Conservation (phyloP, 139 green algal species). For the Chlorella sorokiniana region DNA sequence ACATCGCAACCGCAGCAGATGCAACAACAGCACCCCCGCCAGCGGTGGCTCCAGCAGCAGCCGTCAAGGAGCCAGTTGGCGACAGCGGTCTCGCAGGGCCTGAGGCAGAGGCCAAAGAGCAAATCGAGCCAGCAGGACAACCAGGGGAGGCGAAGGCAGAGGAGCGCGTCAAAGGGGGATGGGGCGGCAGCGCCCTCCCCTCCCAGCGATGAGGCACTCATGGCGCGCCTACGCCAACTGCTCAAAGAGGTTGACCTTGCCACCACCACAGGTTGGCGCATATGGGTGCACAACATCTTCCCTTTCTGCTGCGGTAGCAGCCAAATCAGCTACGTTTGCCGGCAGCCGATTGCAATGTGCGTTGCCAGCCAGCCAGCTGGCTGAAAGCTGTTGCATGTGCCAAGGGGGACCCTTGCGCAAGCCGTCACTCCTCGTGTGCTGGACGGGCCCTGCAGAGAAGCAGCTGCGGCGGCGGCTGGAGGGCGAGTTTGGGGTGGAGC, state of each 20-base stretch:
- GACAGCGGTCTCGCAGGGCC: too few relatives aligned
- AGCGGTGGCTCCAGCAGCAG: background rate
- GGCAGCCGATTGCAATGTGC: too few relatives aligned
- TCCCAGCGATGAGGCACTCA: slow-evolving; percentile 45
- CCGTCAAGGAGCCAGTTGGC: background rate
- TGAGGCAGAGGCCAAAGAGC: too few relatives aligned
- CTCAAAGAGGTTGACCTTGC: slow-evolving; percentile 55
- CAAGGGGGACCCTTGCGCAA: too few relatives aligned
- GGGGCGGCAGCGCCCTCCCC: background rate
- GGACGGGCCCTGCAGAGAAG: slow-evolving; percentile 23
- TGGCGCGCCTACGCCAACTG: slow-evolving; percentile 42
- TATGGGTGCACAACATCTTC: too few relatives aligned
- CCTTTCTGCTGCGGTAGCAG: too few relatives aligned
- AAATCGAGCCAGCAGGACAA: too few relatives aligned
- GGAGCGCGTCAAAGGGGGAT: background rate
- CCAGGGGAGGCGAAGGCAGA: background rate
- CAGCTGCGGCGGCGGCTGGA: slow-evolving; percentile 69
- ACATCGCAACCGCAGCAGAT: background rate
- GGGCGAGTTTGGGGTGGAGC: slow-evolving; percentile 56
- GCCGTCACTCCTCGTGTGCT: too few relatives aligned
- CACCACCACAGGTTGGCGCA: slow-evolving; percentile 55
- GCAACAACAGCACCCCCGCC: too few relatives aligned
- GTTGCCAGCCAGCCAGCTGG: too few relatives aligned
- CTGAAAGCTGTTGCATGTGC: too few relatives aligned
- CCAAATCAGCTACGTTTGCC: too few relatives aligned